phyloP scores from a whole-genome alignment of 1,284 basidiomycete species.

The Puccinia triticina region DNA sequence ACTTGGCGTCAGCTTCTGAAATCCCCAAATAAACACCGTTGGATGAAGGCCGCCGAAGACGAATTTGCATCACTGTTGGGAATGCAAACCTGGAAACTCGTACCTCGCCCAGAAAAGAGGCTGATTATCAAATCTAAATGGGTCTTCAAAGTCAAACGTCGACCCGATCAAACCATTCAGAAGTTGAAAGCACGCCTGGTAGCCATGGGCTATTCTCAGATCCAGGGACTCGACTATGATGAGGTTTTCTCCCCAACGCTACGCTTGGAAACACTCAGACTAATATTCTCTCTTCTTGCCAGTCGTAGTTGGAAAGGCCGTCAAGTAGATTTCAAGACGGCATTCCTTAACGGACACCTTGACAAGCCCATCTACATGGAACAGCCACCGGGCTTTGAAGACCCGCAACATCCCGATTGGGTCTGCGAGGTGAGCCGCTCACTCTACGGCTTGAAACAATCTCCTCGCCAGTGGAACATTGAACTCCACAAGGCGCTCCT shows the following conservation, averaged over 20 bases:
- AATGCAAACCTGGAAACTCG: no score
- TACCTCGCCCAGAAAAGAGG: not conserved
- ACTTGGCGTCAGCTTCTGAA: not conserved
- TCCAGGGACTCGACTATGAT: not conserved
- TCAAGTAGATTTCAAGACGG: no score
- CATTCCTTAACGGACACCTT: no score
- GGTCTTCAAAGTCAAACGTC: slow-evolving; percentile 10
- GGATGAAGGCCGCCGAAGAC: not conserved
- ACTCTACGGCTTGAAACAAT: slow-evolving; percentile 6
- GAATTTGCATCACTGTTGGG: no score
- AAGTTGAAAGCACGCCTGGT: not conserved
- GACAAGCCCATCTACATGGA: no score
- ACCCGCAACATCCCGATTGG: not conserved
- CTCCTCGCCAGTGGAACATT: not conserved
- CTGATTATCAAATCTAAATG: not conserved
- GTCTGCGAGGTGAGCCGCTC: not conserved
- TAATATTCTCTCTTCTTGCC: no score
- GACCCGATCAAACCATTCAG: not conserved
- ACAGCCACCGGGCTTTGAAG: no score
- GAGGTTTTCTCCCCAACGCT: not conserved
- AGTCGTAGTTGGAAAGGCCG: no score
- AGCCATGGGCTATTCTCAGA: not conserved
- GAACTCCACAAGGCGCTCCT: not conserved
- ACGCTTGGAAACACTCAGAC: no score
- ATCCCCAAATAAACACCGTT: not conserved